Evolutionary conservation across 1,284 basidiomycete genomes (phyloP).

Genomic region (Leccinum solheimii): DNA sequence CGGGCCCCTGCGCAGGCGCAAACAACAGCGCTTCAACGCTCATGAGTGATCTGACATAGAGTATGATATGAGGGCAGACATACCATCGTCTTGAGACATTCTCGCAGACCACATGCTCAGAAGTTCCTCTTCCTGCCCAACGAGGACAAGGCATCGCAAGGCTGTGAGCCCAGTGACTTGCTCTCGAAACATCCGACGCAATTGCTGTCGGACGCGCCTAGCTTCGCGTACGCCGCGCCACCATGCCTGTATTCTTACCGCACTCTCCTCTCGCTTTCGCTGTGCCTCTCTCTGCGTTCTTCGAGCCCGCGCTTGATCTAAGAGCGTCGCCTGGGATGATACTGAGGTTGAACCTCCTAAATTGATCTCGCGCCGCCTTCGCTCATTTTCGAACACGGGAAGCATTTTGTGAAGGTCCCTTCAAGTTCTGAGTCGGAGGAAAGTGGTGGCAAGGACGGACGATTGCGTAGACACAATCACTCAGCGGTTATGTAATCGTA

Average conservation of each 20-base stretch:
- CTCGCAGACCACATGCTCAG: constrained; percentile 52
- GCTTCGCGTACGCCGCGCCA: constrained; percentile 55
- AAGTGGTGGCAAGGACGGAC: background rate
- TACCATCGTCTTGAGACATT: constrained; percentile 42
- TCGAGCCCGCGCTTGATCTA: constrained; percentile 59
- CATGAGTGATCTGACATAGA: constrained; percentile 7
- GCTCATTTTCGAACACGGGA: constrained; percentile 35
- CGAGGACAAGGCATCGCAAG: constrained; percentile 59
- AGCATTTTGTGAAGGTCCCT: constrained; percentile 20
- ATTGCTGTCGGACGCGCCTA: constrained; percentile 39
- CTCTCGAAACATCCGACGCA: constrained; percentile 37
- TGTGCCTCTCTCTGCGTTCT: constrained; percentile 58
- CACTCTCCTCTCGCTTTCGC: constrained; percentile 56
- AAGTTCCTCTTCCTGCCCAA: constrained; percentile 54
- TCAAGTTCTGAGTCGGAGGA: background rate
- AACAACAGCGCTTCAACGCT: constrained; percentile 43
- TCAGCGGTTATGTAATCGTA: constrained; percentile 12
- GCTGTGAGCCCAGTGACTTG: constrained; percentile 54
- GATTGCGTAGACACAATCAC: constrained; percentile 1
- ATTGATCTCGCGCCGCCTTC: constrained; percentile 66
- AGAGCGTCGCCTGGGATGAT: constrained; percentile 53
- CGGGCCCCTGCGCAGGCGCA: constrained; percentile 37
- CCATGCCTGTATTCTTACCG: constrained; percentile 65
- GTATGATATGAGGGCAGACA: constrained; percentile 17
- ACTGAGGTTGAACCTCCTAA: constrained; percentile 64